Percentiles rank a stretch among this genome's conserved stretches.
Conservation (phyloP, 371 early-diverging fungal genomes). For the Mucor racemosus region DNA sequence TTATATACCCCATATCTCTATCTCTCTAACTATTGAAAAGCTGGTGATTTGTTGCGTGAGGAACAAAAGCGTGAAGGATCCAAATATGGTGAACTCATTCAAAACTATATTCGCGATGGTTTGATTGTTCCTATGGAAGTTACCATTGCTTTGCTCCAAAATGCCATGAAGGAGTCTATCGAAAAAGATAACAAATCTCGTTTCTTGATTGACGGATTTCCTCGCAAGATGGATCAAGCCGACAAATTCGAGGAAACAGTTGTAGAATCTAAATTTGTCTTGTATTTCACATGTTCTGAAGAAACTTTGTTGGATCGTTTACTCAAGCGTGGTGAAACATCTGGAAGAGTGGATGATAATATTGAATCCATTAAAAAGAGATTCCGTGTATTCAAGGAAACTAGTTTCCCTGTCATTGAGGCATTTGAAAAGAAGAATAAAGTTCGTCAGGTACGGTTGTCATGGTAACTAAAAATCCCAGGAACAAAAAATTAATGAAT, state of each 20-base stretch:
- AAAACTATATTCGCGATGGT: constrained; percentile 90
- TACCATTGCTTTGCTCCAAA: constrained; percentile 87
- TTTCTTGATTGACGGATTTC: constrained; percentile 96
- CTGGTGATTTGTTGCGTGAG: constrained; percentile 94
- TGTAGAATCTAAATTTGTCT: constrained; percentile 63
- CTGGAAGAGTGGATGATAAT: constrained; percentile 93
- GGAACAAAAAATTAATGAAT: background rate
- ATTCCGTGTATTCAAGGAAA: constrained; percentile 83
- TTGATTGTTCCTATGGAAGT: constrained; percentile 95
- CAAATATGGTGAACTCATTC: constrained; percentile 88
- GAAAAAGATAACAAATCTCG: constrained; percentile 53
- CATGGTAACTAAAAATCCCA: background rate
- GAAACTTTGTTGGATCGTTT: constrained; percentile 81
- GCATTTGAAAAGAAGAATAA: constrained; percentile 71
- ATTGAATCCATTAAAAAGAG: constrained; percentile 92
- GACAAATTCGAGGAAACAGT: constrained; percentile 85
- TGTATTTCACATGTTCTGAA: constrained; percentile 92
- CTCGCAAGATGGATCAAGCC: constrained; percentile 92
- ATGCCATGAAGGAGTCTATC: constrained; percentile 81
- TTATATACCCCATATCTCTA: too few relatives aligned
- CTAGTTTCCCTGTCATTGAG: constrained; percentile 88
- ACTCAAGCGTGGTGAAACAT: constrained; percentile 86
- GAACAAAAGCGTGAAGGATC: constrained; percentile 89
- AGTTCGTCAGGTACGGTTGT: constrained; percentile 66
- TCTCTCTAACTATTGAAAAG: constrained; percentile 40